Base-by-base conservation (phyloP, 2,329 filamentous ascomycete genomes). In the Daldinia sp. region DNA sequence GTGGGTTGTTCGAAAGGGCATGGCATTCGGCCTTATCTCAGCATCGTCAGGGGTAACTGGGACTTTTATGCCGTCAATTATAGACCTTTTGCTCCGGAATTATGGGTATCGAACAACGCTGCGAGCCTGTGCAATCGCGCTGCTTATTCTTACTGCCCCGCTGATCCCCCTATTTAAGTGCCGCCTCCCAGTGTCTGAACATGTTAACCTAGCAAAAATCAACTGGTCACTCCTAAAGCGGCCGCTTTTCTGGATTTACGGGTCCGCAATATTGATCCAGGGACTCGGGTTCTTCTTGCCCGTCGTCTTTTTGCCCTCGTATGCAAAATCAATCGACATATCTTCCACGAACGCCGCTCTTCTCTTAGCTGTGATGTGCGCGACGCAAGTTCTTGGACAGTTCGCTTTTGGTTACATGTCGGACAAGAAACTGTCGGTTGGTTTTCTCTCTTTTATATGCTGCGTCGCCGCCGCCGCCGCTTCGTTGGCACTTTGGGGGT, bases 1-100 rank as follows among this genome's bases (percentile, higher is more conserved):
- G 60, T 63, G 60, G 60, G 60, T 63, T 2, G 60, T 53, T 6
- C 60, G 60, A 6, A 63, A 63, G 51, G 60, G 60, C 3, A 56
- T 63, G 60, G 60, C 60, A 1, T 63, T 63, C 12, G 60, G 60
- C 18, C 60, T 63, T 10, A 63, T 63, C n/a, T 63, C 60, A 9
- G 60, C 60, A n/a, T 63, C 60, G 37, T 63, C 60, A 5, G 60
- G 60, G 0, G 60, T 63, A 2, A 57, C 51, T 1, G 53, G 60
- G 4, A 18, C 60, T 2, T 63, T 63, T 10, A n/a, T 63, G 42
- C 60, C 60, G 2, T 63, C 56, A 42, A 23, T 63, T 13, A 63
- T 63, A 7, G 60, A 63, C 13, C 30, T 35, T 18, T 44, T 63
- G 2, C 33, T 63, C 2, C 53, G 56, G 1, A 63, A n/a, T 10